These are phyloP conservation scores for Apostasia ramifera DNA, from an alignment of 106 monocot genomes.

Conservation along the genomic window DNA sequence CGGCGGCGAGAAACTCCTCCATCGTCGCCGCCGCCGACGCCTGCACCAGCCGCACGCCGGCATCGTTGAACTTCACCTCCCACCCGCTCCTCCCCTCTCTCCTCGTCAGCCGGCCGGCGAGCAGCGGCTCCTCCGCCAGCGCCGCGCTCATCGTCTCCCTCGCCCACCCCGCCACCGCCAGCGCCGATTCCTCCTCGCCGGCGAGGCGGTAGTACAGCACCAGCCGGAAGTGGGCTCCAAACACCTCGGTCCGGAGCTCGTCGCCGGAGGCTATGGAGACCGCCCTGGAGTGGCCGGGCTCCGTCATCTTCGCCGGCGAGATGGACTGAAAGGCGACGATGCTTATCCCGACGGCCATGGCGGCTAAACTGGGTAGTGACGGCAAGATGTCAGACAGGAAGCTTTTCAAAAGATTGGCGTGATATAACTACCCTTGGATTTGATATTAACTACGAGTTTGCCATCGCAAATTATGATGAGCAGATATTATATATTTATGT, in stretches of 20 bases:
- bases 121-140: slow-evolving; percentile 35
- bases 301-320: slow-evolving; percentile 20
- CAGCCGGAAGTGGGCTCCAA: slow-evolving; percentile 34
- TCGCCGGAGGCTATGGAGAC: slow-evolving; percentile 1
- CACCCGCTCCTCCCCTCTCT: slow-evolving; percentile 28
- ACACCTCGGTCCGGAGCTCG: slow-evolving; percentile 1
- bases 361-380: not conserved
- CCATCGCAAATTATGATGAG: too few species aligned
- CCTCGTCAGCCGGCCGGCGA: slow-evolving; percentile 53
- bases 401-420: too few species aligned
- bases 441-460: too few species aligned
- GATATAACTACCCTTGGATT: too few species aligned
- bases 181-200: slow-evolving; percentile 9
- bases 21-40: slow-evolving; percentile 41
- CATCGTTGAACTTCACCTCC: slow-evolving; percentile 62
- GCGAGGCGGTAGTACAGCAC: slow-evolving; percentile 42
- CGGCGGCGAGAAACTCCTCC: slow-evolving; percentile 38
- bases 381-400: not conserved
- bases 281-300: slow-evolving; percentile 20
- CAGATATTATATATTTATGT: too few species aligned
- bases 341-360: not conserved
- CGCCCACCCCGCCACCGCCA: slow-evolving; percentile 32
- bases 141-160: slow-evolving; percentile 60
- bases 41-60: slow-evolving; percentile 63
- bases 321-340: slow-evolving; percentile 50